Percentiles rank a stretch among this genome's conserved stretches.
These are phyloP conservation scores for Lactarius pseudohatsudake DNA, from an alignment of 768 basidiomycete genomes.

Conservation along the genomic window DNA sequence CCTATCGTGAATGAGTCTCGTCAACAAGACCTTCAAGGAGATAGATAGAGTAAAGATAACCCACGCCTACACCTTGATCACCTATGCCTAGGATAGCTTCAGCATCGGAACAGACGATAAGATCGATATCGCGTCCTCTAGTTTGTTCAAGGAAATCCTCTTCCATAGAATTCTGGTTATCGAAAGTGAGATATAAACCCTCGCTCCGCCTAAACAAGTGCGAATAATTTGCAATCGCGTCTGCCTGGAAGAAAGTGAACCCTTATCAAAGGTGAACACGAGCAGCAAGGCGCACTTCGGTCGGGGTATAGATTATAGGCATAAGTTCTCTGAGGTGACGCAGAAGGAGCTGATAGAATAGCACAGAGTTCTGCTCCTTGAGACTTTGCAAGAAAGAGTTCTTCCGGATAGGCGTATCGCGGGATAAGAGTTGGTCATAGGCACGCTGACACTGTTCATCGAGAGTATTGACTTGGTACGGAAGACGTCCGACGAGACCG, in stretches of 20 bases:
- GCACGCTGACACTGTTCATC: constrained; percentile 78
- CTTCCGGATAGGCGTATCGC: constrained; percentile 50
- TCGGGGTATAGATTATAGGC: constrained; percentile 81
- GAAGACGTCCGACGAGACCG: constrained; percentile 47
- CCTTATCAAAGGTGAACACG: background rate
- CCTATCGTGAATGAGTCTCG: constrained; percentile 29
- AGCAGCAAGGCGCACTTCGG: constrained; percentile 48
- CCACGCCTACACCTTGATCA: constrained; percentile 70
- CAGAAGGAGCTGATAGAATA: constrained; percentile 66
- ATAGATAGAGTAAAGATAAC: constrained; percentile 25
- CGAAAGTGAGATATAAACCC: constrained; percentile 69
- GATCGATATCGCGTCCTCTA: constrained; percentile 59
- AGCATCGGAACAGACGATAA: constrained; percentile 81
- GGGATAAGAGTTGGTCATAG: constrained; percentile 55
- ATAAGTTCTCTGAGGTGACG: constrained; percentile 50
- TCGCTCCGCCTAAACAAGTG: constrained; percentile 79
- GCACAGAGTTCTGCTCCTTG: constrained; percentile 78
- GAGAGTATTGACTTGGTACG: constrained; percentile 47
- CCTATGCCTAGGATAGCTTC: constrained; percentile 84
- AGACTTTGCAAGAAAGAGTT: constrained; percentile 76
- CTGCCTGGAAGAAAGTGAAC: constrained; percentile 48
- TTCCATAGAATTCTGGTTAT: constrained; percentile 67
- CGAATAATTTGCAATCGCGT: constrained; percentile 82
- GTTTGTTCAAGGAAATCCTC: constrained; percentile 71
- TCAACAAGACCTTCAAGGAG: background rate